Base-by-base conservation (phyloP, 371 early-diverging fungal genomes). In the Thermomucor indicae-seudaticae region DNA sequence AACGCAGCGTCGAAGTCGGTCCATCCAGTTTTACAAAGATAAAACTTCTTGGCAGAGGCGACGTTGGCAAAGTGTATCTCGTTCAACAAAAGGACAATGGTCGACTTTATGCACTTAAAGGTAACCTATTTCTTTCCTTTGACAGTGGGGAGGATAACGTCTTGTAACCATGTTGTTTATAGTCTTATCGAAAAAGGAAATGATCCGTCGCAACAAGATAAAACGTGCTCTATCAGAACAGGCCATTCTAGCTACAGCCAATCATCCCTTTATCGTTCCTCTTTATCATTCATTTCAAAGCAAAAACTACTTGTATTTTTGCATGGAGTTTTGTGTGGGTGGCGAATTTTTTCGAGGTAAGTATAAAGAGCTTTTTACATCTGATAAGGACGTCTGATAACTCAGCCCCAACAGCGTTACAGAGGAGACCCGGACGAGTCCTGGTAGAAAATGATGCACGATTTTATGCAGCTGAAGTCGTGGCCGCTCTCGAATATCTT, bases 301-400 rank as follows among this genome's bases (percentile, higher is more conserved):
- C 53, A 88, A 93, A 57, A 90, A 92, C 39, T 85, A 96, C 51
- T 70, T 98, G 23, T 98, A 94, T 65, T 88, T 99, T 60, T 89
- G 96, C 47, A 96, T 98, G 95, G 99, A 99, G 57, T 99, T 97
- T 76, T 97, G 98, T 60, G 81, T 89, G 61, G 99, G 99, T 40
- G 99, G 99, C 44, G 99, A 99, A 78, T 96, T 96, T 64, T 96
- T 93, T 67, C 70, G 93, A 75, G 91, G 85, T 82, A 75, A 57
- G 49, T n/a, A n/a, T n/a, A n/a, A n/a, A n/a, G n/a, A n/a, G n/a
- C n/a, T n/a, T n/a, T n/a, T n/a, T n/a, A n/a, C n/a, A n/a, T n/a
- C n/a, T n/a, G n/a, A n/a, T n/a, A n/a, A n/a, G n/a, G n/a, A n/a
- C n/a, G n/a, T n/a, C n/a, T n/a, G n/a, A n/a, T n/a, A n/a, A n/a